Evolutionary conservation across 2,329 filamentous ascomycete species (phyloP), one percentile per base, ranked within the genome.

Genomic region (Aspergillus pseudoglaucus): DNA sequence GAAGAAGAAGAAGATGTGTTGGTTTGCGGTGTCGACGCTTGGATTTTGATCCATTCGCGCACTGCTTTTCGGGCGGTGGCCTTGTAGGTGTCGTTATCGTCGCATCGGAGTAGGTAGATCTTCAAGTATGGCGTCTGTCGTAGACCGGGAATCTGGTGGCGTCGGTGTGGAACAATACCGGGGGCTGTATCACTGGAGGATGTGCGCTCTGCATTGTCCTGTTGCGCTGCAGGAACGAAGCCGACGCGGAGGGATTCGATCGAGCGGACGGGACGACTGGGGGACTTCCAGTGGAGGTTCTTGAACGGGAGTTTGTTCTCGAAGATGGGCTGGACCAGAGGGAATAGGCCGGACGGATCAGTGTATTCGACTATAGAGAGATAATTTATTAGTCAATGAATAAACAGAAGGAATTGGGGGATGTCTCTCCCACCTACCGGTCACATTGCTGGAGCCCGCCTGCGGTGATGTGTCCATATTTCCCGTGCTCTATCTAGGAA

Each of bases 221-320:
- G 75, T 60, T 71, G 82, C 14, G 6, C 33, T 68, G 80, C 74
- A 6, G 84, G 79, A n/a, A 90, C 76, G 50, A 97, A 83, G 52
- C 95, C 90, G 60, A 97, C 82, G 62, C 96, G 89, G 37, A 98
- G 81, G 10, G 89, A 90, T 62, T 90, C 86, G 66, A 98, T 98
- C 12, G 93, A 96, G 56, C 93, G 86, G 32, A 97, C 74, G 2
- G 93, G 93, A 0, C 93, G 86, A 23, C 86, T 85, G 52, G 94
- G 88, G 12, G 93, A 95, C 68, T 97, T 94, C 93, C 93, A 98
- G 64, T 97, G 89, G 41, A 98, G 82, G 62, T 97, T 94, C 54
- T 84, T 86, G 33, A 98, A 77, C 30, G 93, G 93, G 0, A 97
- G 78, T 47, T 88, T 85, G 38, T 86, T 77, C 37, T 87, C 77